Evolutionary conservation across 139 green algal genomes (phyloP).

Genomic region (Chlorella sp.): DNA sequence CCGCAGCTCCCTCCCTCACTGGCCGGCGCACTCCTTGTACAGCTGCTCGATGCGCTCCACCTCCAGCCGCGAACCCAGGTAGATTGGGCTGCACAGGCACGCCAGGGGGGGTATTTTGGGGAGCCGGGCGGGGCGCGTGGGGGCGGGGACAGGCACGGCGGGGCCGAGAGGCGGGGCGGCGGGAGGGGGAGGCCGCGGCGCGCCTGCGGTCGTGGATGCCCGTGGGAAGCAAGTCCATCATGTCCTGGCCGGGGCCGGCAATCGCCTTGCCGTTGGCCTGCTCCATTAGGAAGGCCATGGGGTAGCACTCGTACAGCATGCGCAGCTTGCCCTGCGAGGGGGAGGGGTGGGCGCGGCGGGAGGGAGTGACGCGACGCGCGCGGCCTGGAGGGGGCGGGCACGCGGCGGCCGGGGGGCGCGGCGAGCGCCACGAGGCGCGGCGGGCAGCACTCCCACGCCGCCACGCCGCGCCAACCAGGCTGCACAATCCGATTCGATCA

Average conservation of each 20-base stretch:
- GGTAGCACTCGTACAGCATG: conserved; percentile 77
- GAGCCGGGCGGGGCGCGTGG: background rate
- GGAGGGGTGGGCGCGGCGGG: background rate
- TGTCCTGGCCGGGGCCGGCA: conserved; percentile 29
- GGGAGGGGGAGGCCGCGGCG: background rate
- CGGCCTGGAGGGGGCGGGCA: background rate
- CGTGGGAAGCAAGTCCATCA: conserved; percentile 55
- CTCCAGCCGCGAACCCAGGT: conserved; percentile 52
- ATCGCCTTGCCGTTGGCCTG: conserved; percentile 43
- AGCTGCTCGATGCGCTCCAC: conserved; percentile 51
- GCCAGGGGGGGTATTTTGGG: too few species aligned
- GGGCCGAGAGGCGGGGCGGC: background rate
- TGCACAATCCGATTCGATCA: too few species aligned
- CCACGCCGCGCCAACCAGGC: too few species aligned
- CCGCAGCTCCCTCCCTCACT: background rate
- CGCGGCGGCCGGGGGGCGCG: too few species aligned
- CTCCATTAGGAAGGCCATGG: conserved; percentile 71
- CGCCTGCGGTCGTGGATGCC: conserved; percentile 52
- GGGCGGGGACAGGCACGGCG: background rate
- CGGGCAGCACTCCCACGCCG: too few species aligned
- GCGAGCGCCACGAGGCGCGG: too few species aligned
- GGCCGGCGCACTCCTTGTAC: conserved; percentile 13
- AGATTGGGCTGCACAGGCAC: too few species aligned
- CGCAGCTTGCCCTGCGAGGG: conserved; percentile 63
- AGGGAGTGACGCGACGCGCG: background rate